These are phyloP conservation scores for Alisma plantagoaquatica DNA, from an alignment of 106 monocot genomes.

Conservation along the genomic window DNA sequence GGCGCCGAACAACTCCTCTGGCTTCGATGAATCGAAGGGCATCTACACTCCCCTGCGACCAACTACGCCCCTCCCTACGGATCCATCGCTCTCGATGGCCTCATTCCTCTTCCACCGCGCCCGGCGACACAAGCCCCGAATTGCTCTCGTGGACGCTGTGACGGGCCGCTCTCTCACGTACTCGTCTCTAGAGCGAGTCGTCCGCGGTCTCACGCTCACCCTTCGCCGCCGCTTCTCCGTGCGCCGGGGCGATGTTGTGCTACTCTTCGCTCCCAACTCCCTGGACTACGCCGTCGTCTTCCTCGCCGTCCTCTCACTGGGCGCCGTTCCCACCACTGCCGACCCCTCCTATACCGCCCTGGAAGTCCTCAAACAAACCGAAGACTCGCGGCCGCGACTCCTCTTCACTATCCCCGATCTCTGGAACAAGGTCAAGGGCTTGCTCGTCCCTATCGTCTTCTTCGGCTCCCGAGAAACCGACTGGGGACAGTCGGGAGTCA, in stretches of 20 bases:
- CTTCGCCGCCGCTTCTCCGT: conserved; percentile 25
- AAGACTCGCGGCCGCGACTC: conserved; percentile 33
- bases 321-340: conserved; percentile 67
- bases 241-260: conserved; percentile 43
- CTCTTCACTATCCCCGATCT: conserved; percentile 45
- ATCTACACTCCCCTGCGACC: no score
- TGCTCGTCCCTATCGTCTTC: conserved; percentile 38
- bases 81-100: conserved; percentile 12
- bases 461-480: no score
- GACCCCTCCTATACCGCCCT: conserved; percentile 59
- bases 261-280: conserved; percentile 74
- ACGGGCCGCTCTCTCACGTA: conserved; percentile 9
- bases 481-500: no score
- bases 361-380: conserved; percentile 66
- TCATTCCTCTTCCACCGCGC: conserved; percentile 12
- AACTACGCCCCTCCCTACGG: neutral
- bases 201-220: conserved; percentile 17
- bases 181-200: conserved; percentile 13
- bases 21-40: no score
- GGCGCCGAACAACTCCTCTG: neutral
- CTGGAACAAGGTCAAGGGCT: conserved; percentile 25
- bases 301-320: conserved; percentile 44
- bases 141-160: conserved; percentile 17
- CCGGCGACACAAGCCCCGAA: conserved; percentile 3
- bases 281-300: conserved; percentile 43